A percentile compares a stretch with the other conserved stretches of the same genome.
phyloP scores from a whole-genome alignment of 768 basidiomycete species.

The Tephrocybe sp. region DNA sequence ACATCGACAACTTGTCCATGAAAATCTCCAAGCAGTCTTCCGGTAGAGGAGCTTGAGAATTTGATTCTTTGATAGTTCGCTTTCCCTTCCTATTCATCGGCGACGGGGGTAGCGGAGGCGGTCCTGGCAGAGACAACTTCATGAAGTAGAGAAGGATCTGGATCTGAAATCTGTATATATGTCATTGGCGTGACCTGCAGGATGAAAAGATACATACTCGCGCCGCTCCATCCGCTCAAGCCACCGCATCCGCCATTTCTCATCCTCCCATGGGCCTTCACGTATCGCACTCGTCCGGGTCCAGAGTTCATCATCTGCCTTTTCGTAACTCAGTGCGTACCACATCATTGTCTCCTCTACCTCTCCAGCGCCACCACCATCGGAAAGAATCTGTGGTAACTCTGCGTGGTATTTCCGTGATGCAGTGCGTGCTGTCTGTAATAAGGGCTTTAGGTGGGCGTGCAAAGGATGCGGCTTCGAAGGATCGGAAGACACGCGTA shows the following conservation, averaged over 20 bases:
- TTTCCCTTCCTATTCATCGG: conserved; percentile 34
- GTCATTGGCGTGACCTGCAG: neutral
- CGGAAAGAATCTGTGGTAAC: conserved; percentile 57
- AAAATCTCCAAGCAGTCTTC: conserved; percentile 67
- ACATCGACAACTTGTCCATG: conserved; percentile 79
- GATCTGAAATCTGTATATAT: conserved; percentile 57
- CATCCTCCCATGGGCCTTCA: conserved; percentile 46
- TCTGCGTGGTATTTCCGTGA: conserved; percentile 64
- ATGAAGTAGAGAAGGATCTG: conserved; percentile 73
- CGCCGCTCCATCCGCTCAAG: conserved; percentile 67
- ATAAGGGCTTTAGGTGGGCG: conserved; percentile 55
- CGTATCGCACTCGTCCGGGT: conserved; percentile 20
- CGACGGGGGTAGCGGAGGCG: conserved; percentile 29
- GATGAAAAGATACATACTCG: conserved; percentile 42
- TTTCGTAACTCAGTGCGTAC: conserved; percentile 68
- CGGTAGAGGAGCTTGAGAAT: conserved; percentile 21
- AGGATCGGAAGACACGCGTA: conserved; percentile 44
- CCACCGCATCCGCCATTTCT: conserved; percentile 56
- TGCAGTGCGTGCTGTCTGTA: conserved; percentile 56
- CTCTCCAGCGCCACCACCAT: conserved; percentile 61
- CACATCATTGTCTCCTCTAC: conserved; percentile 78
- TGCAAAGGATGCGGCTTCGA: conserved; percentile 55
- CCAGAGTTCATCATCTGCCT: conserved; percentile 33
- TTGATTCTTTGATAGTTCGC: conserved; percentile 20
- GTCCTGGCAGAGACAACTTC: conserved; percentile 61